A percentile compares a stretch with the other conserved stretches of the same genome.
phyloP scores from a whole-genome alignment of 2,329 filamentous ascomycete genomes.

The Venturia oleaginea region DNA sequence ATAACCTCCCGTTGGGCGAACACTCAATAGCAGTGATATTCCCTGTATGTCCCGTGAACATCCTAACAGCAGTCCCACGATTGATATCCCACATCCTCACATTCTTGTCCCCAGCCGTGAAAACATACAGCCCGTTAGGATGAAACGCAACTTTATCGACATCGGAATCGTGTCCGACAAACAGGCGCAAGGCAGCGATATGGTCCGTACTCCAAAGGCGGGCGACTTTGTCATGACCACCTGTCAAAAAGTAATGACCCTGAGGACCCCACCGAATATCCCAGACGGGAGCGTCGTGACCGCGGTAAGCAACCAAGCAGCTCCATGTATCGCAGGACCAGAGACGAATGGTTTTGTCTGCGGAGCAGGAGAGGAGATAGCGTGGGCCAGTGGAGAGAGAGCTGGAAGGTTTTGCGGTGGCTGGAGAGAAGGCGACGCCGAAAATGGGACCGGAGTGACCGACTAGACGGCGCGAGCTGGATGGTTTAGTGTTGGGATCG shows the following conservation, averaged over 20 bases:
- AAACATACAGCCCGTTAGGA: conserved; percentile 85
- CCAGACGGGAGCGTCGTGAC: conserved; percentile 83
- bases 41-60: conserved; percentile 86
- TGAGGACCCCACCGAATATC: conserved; percentile 84
- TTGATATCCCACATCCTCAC: conserved; percentile 96
- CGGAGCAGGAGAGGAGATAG: conserved; percentile 77
- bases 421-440: conserved; percentile 78
- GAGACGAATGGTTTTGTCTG: conserved; percentile 77
- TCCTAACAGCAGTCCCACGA: conserved; percentile 75
- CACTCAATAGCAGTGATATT: conserved; percentile 80
- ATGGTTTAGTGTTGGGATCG: conserved; percentile 41
- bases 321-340: conserved; percentile 91
- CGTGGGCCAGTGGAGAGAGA: conserved; percentile 54
- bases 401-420: conserved; percentile 38
- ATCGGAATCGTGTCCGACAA: conserved; percentile 86
- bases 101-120: conserved; percentile 88
- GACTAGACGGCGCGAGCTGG: conserved; percentile 66
- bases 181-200: conserved; percentile 76
- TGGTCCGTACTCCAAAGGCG: conserved; percentile 90
- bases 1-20: conserved; percentile 74
- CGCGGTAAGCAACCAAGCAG: conserved; percentile 90
- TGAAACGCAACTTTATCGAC: conserved; percentile 93
- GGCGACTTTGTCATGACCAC: conserved; percentile 80
- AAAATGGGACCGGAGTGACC: conserved; percentile 89
- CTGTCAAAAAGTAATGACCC: conserved; percentile 88